Percentiles rank a stretch among this genome's conserved stretches.
These are phyloP conservation scores for Colletotrichum sp. DNA, from an alignment of 2,329 filamentous ascomycete species.

Conservation along the genomic window DNA sequence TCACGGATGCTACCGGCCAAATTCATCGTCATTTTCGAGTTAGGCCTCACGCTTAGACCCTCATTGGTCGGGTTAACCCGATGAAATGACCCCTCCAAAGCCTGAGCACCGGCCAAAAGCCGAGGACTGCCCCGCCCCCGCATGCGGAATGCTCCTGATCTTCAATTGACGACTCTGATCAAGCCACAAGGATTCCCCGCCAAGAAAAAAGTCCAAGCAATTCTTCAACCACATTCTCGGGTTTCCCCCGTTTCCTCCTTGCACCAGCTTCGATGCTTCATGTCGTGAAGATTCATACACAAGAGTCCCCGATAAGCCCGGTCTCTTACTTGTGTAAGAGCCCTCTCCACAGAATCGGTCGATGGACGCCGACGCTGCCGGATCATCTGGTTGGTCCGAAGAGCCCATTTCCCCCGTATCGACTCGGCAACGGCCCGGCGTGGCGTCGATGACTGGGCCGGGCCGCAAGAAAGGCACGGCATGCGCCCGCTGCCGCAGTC, in stretches of 20 bases:
- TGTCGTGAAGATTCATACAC: not conserved
- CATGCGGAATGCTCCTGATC: not conserved
- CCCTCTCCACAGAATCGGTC: not conserved
- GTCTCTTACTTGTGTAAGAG: not conserved
- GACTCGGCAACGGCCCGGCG: not conserved
- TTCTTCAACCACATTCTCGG: not conserved
- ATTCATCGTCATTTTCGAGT: not conserved
- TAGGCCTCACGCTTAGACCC: not conserved
- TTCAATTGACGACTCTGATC: not conserved
- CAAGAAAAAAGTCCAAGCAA: not conserved
- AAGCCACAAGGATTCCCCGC: not conserved
- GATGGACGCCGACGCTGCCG: not conserved
- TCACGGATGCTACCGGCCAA: not conserved
- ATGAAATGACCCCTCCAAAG: not conserved
- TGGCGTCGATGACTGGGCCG: not conserved
- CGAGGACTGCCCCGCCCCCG: not conserved
- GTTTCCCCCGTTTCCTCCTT: not conserved
- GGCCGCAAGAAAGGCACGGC: conserved; percentile 33
- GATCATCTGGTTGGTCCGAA: not conserved
- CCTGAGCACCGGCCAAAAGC: not conserved
- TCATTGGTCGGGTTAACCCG: not conserved
- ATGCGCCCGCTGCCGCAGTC: conserved; percentile 34
- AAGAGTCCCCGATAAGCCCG: not conserved
- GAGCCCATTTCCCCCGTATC: not conserved
- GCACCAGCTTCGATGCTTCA: not conserved